Conservation (phyloP, 805 yeast species). For the Phaffomyces antillensis region DNA sequence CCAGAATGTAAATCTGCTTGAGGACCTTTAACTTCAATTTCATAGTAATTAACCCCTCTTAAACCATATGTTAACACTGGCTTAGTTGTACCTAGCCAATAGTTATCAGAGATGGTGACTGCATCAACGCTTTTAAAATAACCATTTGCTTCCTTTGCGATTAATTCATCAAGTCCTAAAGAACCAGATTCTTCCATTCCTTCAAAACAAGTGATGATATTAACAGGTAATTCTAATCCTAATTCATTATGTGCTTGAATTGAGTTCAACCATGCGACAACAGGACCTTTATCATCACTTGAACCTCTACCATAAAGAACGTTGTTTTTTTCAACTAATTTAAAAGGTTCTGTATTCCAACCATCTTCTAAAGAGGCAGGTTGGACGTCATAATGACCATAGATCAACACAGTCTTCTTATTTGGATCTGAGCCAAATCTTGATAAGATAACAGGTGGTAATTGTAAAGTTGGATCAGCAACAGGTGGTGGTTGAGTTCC, state of each 20-base stretch:
- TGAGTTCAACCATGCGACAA: constrained; percentile 91
- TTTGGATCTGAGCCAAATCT: constrained; percentile 74
- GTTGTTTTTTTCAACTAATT: constrained; percentile 58
- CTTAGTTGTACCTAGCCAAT: constrained; percentile 96
- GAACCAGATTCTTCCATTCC: constrained; percentile 99
- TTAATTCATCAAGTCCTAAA: constrained; percentile 78
- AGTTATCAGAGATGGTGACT: constrained; percentile 93
- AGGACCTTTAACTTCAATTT: constrained; percentile 78
- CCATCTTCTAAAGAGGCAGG: constrained; percentile 93
- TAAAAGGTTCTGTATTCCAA: constrained; percentile 91
- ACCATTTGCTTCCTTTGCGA: constrained; percentile 65
- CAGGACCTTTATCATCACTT: constrained; percentile 98
- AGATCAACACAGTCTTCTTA: constrained; percentile 84
- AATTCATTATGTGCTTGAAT: constrained; percentile 84
- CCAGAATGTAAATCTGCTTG: constrained; percentile 97
- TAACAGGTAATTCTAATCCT: constrained; percentile 87
- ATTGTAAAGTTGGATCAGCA: constrained; percentile 51
- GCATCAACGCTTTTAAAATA: constrained; percentile 90
- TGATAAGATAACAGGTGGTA: constrained; percentile 95
- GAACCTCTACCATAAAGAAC: constrained; percentile 88
- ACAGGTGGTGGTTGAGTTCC: constrained; percentile 94
- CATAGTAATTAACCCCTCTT: constrained; percentile 94
- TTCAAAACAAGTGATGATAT: constrained; percentile 87
- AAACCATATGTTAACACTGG: constrained; percentile 97
- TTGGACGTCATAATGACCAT: constrained; percentile 98